Conservation (phyloP, 1,139 yeast genomes). For the Geotrichum fermentans region DNA sequence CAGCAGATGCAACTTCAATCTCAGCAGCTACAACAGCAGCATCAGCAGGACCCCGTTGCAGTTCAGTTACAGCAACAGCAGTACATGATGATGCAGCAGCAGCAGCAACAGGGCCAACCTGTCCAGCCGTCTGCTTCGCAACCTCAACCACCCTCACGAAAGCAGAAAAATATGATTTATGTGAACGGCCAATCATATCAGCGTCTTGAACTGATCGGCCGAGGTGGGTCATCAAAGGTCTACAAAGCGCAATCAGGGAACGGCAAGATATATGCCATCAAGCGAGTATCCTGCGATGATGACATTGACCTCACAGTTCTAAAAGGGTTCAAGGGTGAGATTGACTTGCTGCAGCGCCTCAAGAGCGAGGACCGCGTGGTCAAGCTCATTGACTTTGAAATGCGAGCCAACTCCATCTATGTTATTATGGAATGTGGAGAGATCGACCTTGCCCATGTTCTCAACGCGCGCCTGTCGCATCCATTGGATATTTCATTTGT, state of each 20-base stretch:
- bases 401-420: constrained; percentile 58
- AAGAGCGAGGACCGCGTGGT: constrained; percentile 70
- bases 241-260: constrained; percentile 65
- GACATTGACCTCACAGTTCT: constrained; percentile 73
- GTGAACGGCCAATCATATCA: constrained; percentile 66
- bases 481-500: constrained; percentile 74
- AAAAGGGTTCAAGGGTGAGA: constrained; percentile 83
- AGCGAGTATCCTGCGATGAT: constrained; percentile 67
- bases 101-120: constrained; percentile 11
- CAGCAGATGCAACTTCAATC: constrained; percentile 8
- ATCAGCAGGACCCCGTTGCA: constrained; percentile 11
- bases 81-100: constrained; percentile 6
- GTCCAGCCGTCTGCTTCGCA: constrained; percentile 11
- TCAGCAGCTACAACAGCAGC: constrained; percentile 7
- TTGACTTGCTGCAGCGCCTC: constrained; percentile 62
- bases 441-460: constrained; percentile 78
- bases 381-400: constrained; percentile 65
- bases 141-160: constrained; percentile 21
- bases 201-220: constrained; percentile 72
- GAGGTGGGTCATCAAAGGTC: constrained; percentile 93
- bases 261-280: constrained; percentile 64
- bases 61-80: constrained; percentile 22
- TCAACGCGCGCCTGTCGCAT: constrained; percentile 49
- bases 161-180: constrained; percentile 31
- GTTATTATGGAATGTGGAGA: constrained; percentile 96